Evolutionary conservation across 2,329 filamentous ascomycete genomes (phyloP), one percentile per base, ranked within the genome.

Genomic region (Ophiocordyceps robertsii): DNA sequence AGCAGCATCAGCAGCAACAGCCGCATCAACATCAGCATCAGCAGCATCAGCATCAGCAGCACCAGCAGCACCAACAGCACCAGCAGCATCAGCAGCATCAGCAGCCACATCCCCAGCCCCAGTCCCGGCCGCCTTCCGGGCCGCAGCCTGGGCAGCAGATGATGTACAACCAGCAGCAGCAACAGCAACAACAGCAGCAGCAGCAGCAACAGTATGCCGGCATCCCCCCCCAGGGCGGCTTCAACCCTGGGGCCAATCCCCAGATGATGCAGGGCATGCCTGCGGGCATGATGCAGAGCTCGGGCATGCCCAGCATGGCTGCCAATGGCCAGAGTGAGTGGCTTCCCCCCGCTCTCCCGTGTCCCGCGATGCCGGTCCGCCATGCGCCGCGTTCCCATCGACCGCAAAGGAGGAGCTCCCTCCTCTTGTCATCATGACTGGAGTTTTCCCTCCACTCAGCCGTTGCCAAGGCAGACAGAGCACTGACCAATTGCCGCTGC

Each of bases 251-350:
- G 49, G 67, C 68, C 41, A 74, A 71, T 49, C 62, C 67, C 42
- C 63, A 72, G 59, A 74, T 77, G 70, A 75, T 75, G 66, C 61
- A 65, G 40, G 67, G 63, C 49, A 70, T 68, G 35, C 67, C 69
- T 61, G 68, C 65, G 60, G 73, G 68, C 54, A 78, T 80, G 74
- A 79, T 80, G 75, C 75, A 73, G 62, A 76, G 70, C 56, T 60
- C 72, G 51, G 69, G 63, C 55, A 75, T 77, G 72, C 68, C 67
- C 49, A 72, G 73, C 56, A 76, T 77, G 71, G 64, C 65, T 50
- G 61, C 69, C 49, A 77, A 76, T 65, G 72, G 73, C 42, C 73
- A 77, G 57, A 75, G 73, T 77, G 64, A 69, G 73, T 67, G 47
- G 32, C 11, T 10, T 24, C 29, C 46, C 11, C 12, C 31, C 31